Evolutionary conservation across 2,329 filamentous ascomycete genomes (phyloP).

Genomic region (Chaetomiaceae sp.): DNA sequence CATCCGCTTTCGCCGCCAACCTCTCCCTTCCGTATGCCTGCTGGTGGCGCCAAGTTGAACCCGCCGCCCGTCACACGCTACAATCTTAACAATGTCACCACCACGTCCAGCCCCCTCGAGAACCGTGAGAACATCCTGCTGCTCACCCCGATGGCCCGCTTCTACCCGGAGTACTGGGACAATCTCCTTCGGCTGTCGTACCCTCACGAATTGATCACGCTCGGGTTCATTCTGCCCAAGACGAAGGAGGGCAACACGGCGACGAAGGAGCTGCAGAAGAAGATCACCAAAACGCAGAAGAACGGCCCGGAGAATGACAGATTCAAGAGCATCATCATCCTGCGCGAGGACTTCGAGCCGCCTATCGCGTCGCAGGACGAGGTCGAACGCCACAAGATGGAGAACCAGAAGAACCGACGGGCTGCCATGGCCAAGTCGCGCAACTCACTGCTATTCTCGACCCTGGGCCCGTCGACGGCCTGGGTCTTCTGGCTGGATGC

Average conservation of each 20-base stretch:
- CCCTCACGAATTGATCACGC: constrained; percentile 87
- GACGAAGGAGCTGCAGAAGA: constrained; percentile 73
- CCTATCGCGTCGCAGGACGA: constrained; percentile 77
- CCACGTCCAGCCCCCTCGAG: constrained; percentile 64
- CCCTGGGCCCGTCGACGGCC: constrained; percentile 79
- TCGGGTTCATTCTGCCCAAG: constrained; percentile 95
- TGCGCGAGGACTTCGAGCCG: constrained; percentile 89
- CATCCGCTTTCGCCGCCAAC: constrained; percentile 69
- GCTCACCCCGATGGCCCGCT: constrained; percentile 84
- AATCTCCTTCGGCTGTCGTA: constrained; percentile 80
- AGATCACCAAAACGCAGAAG: constrained; percentile 79
- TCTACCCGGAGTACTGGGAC: constrained; percentile 94
- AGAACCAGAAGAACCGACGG: constrained; percentile 79
- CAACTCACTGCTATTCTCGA: constrained; percentile 93
- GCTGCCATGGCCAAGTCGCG: constrained; percentile 89
- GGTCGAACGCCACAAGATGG: constrained; percentile 82
- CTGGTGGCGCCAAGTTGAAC: constrained; percentile 45
- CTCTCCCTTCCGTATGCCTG: constrained; percentile 62
- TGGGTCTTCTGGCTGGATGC: constrained; percentile 97
- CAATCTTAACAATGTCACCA: constrained; percentile 91
- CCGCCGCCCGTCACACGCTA: constrained; percentile 88
- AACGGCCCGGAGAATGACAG: constrained; percentile 67
- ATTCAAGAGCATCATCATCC: constrained; percentile 89
- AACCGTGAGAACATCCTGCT: constrained; percentile 85
- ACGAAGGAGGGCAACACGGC: constrained; percentile 87